A percentile compares a stretch with the other conserved stretches of the same genome.
These are phyloP conservation scores for Nicotiana paniculata DNA, from an alignment of 257 asterid genomes.

Conservation along the genomic window DNA sequence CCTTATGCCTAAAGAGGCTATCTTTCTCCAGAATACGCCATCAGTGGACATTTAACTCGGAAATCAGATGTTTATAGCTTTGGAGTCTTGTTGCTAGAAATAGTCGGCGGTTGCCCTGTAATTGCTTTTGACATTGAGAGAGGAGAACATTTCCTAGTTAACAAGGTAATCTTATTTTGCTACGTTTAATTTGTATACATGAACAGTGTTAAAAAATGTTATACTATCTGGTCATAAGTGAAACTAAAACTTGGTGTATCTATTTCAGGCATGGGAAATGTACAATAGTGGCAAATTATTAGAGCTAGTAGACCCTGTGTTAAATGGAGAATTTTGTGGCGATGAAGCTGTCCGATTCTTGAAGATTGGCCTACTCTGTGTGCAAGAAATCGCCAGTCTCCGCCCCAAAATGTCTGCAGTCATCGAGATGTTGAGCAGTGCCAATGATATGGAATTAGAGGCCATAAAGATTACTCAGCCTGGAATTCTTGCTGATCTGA, in stretches of 20 bases:
- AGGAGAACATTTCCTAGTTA: slow-evolving; percentile 12
- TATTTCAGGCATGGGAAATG: slow-evolving; percentile 13
- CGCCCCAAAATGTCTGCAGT: slow-evolving; percentile 3
- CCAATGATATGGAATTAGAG: not conserved
- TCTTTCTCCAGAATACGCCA: slow-evolving; percentile 76
- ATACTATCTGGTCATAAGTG: no score
- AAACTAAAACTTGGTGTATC: no score
- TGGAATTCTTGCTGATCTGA: slow-evolving; percentile 11
- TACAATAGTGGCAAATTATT: not conserved
- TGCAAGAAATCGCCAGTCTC: not conserved
- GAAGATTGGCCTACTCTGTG: slow-evolving; percentile 7
- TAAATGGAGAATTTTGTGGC: not conserved
- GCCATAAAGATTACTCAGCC: not conserved
- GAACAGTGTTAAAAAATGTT: no score
- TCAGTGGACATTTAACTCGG: slow-evolving; percentile 63
- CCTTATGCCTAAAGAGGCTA: slow-evolving; percentile 45
- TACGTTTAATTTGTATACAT: no score
- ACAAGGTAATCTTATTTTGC: not conserved
- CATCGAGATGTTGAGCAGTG: not conserved
- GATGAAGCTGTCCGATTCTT: slow-evolving; percentile 5
- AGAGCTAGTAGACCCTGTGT: not conserved
- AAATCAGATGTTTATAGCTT: slow-evolving; percentile 57
- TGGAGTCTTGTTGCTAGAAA: not conserved
- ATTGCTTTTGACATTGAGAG: slow-evolving; percentile 9
- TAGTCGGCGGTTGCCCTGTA: slow-evolving; percentile 3